Percentiles rank a stretch among this genome's conserved stretches.
phyloP scores from a whole-genome alignment of 1,284 basidiomycete genomes.

The Coniferiporia sulphurascens region DNA sequence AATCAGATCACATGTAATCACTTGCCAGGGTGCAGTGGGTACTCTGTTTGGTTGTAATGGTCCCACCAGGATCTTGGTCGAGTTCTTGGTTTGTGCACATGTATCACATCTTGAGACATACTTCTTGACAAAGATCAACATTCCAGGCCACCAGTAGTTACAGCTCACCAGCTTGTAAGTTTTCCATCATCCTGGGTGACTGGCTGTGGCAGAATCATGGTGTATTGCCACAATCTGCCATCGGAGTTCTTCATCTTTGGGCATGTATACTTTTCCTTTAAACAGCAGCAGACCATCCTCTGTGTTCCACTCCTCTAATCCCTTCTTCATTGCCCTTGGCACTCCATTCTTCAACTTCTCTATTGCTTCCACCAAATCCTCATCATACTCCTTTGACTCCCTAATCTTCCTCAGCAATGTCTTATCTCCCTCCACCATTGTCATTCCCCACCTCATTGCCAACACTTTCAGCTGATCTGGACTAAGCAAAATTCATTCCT shows the following conservation, averaged over 20 bases:
- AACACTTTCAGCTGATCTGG: too few species aligned
- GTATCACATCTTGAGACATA: slow-evolving; percentile 21
- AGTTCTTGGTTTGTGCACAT: slow-evolving; percentile 19
- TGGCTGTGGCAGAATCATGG: slow-evolving; percentile 16
- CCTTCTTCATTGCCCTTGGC: too few species aligned
- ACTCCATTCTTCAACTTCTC: too few species aligned
- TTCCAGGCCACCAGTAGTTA: slow-evolving; percentile 24
- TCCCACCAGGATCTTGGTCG: slow-evolving; percentile 10
- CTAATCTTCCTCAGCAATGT: too few species aligned
- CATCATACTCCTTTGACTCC: too few species aligned
- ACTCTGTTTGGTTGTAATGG: slow-evolving; percentile 17
- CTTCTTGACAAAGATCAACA: slow-evolving; percentile 15
- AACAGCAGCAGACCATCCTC: slow-evolving; percentile 13
- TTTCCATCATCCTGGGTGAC: slow-evolving; percentile 33
- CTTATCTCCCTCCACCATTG: too few species aligned
- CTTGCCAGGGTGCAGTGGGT: too few species aligned
- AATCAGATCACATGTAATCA: too few species aligned
- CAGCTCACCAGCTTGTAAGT: slow-evolving; percentile 23
- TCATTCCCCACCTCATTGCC: too few species aligned
- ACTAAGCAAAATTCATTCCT: too few species aligned
- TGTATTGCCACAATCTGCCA: slow-evolving; percentile 4
- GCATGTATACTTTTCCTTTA: slow-evolving; percentile 5
- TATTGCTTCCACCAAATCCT: too few species aligned
- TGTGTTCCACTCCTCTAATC: slow-evolving; percentile 9
- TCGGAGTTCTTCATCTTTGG: slow-evolving; percentile 7